phyloP scores from a whole-genome alignment of 176 grass and related monocot genomes.

The Aegilops sharonensis region DNA sequence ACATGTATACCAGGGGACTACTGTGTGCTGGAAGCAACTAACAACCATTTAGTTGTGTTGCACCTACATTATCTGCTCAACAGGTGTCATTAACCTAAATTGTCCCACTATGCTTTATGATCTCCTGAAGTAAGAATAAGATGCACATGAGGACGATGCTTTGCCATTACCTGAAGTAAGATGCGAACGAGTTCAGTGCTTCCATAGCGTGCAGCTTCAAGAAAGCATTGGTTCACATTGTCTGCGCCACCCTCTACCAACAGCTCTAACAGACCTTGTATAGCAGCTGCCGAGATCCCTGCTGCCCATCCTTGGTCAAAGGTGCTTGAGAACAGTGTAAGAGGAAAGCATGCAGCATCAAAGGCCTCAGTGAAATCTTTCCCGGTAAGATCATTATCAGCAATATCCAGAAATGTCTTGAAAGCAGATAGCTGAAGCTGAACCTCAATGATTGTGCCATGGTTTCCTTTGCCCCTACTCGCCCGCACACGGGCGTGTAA shows the following conservation, averaged over 20 bases:
- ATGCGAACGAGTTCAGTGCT: constrained; percentile 93
- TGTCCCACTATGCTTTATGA: background rate
- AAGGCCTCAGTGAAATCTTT: constrained; percentile 98
- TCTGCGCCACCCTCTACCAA: constrained; percentile 96
- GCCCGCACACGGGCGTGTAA: constrained; percentile 58
- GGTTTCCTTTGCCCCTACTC: constrained; percentile 54
- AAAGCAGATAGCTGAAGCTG: constrained; percentile 85
- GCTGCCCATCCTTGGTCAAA: constrained; percentile 85
- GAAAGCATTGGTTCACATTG: constrained; percentile 99
- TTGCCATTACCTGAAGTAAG: constrained; percentile 77
- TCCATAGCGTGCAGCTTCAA: constrained; percentile 93
- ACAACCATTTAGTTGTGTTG: constrained; percentile 21
- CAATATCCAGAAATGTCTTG: constrained; percentile 87
- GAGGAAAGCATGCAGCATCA: constrained; percentile 96
- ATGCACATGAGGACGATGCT: constrained; percentile 43
- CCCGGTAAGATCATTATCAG: constrained; percentile 84
- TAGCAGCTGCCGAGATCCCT: constrained; percentile 61
- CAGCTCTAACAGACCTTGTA: constrained; percentile 85
- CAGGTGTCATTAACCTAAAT: constrained; percentile 9
- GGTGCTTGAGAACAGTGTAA: constrained; percentile 87
- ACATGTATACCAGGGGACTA: background rate
- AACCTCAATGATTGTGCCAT: constrained; percentile 75
- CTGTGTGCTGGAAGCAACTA: background rate
- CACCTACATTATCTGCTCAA: background rate
- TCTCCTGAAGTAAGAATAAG: constrained; percentile 77